Conservation (phyloP, 257 asterid genomes). For the Ilex aquifolium region DNA sequence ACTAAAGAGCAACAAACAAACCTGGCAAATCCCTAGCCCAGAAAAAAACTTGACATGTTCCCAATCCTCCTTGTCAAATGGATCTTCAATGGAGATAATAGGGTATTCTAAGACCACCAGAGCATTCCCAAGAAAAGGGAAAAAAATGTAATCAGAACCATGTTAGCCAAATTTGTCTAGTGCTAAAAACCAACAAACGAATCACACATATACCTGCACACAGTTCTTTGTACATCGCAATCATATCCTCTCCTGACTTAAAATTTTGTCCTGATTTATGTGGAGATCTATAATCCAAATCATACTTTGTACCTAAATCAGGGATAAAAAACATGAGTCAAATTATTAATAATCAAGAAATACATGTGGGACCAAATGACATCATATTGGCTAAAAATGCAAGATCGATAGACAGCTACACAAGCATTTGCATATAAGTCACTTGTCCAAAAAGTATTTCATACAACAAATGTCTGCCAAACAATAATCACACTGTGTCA, state of each 20-base stretch:
- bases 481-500: too few relatives aligned
- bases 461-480: too few relatives aligned
- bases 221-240: conserved; percentile 74
- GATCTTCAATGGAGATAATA: conserved; percentile 90
- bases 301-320: conserved; percentile 85
- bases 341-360: conserved; percentile 17
- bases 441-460: too few relatives aligned
- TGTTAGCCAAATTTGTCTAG: not conserved
- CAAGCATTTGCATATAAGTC: not conserved
- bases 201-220: conserved; percentile 50
- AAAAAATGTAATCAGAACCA: not conserved
- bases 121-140: not conserved
- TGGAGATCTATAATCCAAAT: conserved; percentile 79
- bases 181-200: not conserved
- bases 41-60: conserved; percentile 73
- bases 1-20: conserved; percentile 11
- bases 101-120: conserved; percentile 61
- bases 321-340: conserved; percentile 14
- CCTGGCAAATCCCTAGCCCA: conserved; percentile 86
- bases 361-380: not conserved
- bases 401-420: not conserved
- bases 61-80: conserved; percentile 99
- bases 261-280: conserved; percentile 80
- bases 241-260: conserved; percentile 94
- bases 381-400: not conserved